phyloP scores from a whole-genome alignment of 495 filamentous ascomycete genomes.

The Penicillium bialowiezense region DNA sequence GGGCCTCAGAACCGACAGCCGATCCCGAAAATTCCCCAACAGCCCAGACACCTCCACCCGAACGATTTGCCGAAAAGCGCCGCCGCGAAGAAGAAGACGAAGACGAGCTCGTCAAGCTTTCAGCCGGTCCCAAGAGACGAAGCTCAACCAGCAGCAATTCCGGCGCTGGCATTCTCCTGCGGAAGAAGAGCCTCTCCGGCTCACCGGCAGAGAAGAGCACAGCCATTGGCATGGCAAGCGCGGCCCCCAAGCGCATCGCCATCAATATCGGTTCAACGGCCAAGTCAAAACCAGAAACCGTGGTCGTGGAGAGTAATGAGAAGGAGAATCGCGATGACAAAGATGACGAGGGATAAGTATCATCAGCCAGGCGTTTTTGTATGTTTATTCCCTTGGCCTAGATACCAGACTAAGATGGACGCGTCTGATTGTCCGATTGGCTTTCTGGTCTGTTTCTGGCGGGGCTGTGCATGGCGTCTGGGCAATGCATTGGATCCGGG shows the following conservation, averaged over 20 bases:
- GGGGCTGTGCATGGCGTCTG: slow-evolving; percentile 20
- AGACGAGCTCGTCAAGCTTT: slow-evolving; percentile 74
- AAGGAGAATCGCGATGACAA: slow-evolving; percentile 38
- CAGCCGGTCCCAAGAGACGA: slow-evolving; percentile 62
- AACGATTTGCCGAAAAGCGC: slow-evolving; percentile 86
- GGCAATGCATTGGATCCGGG: slow-evolving; percentile 27
- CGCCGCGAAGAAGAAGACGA: slow-evolving; percentile 86
- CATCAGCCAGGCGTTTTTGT: slow-evolving; percentile 14
- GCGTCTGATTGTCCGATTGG: neutral
- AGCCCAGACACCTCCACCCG: slow-evolving; percentile 50
- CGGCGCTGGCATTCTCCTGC: slow-evolving; percentile 32
- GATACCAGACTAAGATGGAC: slow-evolving; percentile 39
- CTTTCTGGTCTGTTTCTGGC: neutral
- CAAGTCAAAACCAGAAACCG: slow-evolving; percentile 21
- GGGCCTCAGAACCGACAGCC: slow-evolving; percentile 15
- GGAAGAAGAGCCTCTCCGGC: slow-evolving; percentile 42
- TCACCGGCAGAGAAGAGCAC: slow-evolving; percentile 32
- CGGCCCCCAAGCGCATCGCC: slow-evolving; percentile 49
- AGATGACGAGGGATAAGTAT: slow-evolving; percentile 24
- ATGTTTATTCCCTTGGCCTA: slow-evolving; percentile 32
- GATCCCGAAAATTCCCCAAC: slow-evolving; percentile 23
- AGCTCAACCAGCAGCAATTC: slow-evolving; percentile 45
- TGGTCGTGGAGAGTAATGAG: slow-evolving; percentile 28
- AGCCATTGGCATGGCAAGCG: slow-evolving; percentile 14
- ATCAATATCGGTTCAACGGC: slow-evolving; percentile 38